phyloP scores from a whole-genome alignment of 1,284 basidiomycete species.

The Tilletia indica region DNA sequence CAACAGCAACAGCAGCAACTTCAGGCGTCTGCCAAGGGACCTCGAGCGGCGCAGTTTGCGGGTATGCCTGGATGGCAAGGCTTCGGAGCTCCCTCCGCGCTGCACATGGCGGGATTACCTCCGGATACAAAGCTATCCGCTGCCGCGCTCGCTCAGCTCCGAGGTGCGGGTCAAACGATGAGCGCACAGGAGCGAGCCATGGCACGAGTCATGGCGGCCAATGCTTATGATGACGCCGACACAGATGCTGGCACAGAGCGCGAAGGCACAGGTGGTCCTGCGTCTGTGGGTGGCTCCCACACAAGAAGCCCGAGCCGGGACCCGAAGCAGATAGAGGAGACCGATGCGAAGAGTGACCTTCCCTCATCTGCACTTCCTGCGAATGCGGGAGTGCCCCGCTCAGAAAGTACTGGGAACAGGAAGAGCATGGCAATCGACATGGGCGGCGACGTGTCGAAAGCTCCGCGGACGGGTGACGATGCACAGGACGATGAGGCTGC shows the following conservation, averaged over 20 bases:
- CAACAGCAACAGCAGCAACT: not conserved
- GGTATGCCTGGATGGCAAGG: slow-evolving; percentile 16
- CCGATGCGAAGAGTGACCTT: no score
- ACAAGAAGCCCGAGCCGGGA: no score
- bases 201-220: slow-evolving; percentile 10
- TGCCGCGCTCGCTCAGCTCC: slow-evolving; percentile 1
- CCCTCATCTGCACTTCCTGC: no score
- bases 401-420: no score
- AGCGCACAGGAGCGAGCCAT: slow-evolving; percentile 17
- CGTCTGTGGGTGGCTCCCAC: no score
- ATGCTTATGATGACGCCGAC: slow-evolving; percentile 6
- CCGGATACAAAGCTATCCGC: slow-evolving; percentile 6
- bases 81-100: not conserved
- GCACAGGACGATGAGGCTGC: slow-evolving; percentile 25
- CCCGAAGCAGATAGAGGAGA: no score
- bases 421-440: no score
- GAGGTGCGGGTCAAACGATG: not conserved
- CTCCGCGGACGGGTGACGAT: not conserved
- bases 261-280: no score
- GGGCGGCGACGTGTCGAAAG: no score
- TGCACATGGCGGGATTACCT: not conserved
- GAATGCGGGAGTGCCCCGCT: no score
- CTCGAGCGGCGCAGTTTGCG: not conserved
- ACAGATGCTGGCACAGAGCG: slow-evolving; percentile 5
- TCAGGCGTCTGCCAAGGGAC: not conserved